Base-by-base conservation (phyloP, 1,284 basidiomycete genomes). In the Fomitiporia mediterranea region DNA sequence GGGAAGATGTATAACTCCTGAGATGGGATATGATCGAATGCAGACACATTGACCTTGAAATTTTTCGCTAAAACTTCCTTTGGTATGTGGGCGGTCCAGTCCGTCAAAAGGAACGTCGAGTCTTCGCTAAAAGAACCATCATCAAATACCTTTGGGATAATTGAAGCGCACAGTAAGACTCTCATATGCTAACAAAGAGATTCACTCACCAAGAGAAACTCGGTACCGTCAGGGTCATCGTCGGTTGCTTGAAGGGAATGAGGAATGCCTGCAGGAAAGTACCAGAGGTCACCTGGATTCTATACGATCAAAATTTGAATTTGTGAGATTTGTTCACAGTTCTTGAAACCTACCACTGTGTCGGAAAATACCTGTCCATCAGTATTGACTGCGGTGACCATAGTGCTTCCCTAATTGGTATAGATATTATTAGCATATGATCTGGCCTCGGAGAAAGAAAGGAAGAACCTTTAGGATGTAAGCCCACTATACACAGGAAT, bases 1-100 rank as follows among this genome's bases (percentile, higher is more conserved):
- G 83, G 83, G 75, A 87, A 88, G 57, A 86, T 86, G 68, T 84
- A 86, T 47, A 87, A 73, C 64, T 86, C 77, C 52, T 79, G 58
- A 4, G 72, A 70, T 1, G 82, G 84, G 58, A 86, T 77, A 60
- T 80, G 73, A 46, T 76, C 72, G 66, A 86, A 86, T 1, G 77
- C 78, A 2, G 75, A 71, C 34, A 76, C 68, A 59, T 74, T 72
- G 9, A 75, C 73, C 62, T 80, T 75, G 73, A 89, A 87, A 68
- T 87, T 89, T 71, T 86, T 86, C 49, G 81, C 80, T 27, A 91
- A 73, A 25, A 87, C 84, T 72, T 76, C 74, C 61, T 74, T 75
- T 19, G 79, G 78, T 6, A 83, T 77, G 63, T 88, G 86, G 2
- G 82, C 67, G 30, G 85, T 64, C 83, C 83, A 86, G 61, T 86